Conservation (phyloP, 352 stramenopile genomes). For the Albugo laibachii region DNA sequence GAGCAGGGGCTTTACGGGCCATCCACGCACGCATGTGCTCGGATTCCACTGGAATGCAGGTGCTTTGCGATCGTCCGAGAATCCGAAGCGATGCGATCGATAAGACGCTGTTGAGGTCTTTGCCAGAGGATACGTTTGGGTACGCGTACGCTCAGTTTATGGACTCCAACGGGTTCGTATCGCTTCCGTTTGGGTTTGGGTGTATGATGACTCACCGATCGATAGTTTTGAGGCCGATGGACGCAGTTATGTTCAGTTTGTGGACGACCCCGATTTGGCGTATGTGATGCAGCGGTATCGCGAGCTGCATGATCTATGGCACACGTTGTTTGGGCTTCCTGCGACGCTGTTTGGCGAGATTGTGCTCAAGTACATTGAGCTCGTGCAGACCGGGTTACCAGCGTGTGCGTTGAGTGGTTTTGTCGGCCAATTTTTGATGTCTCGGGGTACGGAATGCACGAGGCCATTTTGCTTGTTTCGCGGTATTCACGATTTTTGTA, state of each 20-base stretch:
- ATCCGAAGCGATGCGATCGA: conserved; percentile 68
- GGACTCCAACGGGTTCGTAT: conserved; percentile 47
- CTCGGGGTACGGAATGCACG: conserved; percentile 14
- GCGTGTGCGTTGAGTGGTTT: conserved; percentile 85
- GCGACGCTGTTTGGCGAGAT: conserved; percentile 92
- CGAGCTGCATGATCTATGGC: conserved; percentile 93
- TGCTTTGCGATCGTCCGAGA: conserved; percentile 77
- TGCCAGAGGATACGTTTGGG: conserved; percentile 77
- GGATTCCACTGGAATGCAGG: conserved; percentile 60
- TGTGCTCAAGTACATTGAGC: conserved; percentile 93
- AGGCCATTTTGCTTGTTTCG: neutral
- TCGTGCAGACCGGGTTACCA: conserved; percentile 90
- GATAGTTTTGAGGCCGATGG: conserved; percentile 77
- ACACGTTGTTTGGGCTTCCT: conserved; percentile 87
- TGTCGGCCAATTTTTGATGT: conserved; percentile 72
- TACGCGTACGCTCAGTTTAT: conserved; percentile 83
- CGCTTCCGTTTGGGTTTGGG: neutral
- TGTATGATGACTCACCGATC: neutral
- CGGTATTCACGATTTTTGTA: neutral
- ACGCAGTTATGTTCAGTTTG: conserved; percentile 62
- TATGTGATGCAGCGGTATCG: conserved; percentile 94
- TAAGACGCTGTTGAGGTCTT: conserved; percentile 26
- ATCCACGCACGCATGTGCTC: conserved; percentile 76
- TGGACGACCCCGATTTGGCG: conserved; percentile 86
- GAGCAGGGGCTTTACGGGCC: conserved; percentile 58